Conservation (phyloP, 23 red algal genomes). For the Gracilaria gracilis region DNA sequence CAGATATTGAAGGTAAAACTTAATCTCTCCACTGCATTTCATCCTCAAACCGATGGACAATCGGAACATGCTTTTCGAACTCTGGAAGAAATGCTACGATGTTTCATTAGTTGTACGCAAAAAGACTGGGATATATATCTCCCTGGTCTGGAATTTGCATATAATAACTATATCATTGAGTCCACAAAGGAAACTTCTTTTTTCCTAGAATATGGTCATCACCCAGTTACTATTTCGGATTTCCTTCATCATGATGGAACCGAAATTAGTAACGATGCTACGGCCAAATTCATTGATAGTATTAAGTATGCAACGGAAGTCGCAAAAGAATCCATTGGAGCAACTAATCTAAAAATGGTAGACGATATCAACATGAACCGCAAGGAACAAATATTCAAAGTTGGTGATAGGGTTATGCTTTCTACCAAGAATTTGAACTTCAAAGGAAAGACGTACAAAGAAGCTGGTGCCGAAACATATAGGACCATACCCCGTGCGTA, state of each 20-base stretch:
- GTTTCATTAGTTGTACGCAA: slow-evolving; percentile 31
- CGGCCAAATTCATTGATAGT: not conserved
- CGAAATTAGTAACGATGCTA: not conserved
- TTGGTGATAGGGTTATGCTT: slow-evolving; percentile 10
- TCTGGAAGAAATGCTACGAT: slow-evolving; percentile 30
- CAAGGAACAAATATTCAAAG: not conserved
- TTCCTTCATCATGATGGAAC: not conserved
- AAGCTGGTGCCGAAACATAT: not conserved
- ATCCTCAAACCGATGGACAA: slow-evolving; percentile 54
- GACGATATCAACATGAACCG: not conserved
- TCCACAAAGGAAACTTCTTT: slow-evolving; percentile 42
- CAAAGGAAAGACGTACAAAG: not conserved
- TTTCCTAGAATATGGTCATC: slow-evolving; percentile 35
- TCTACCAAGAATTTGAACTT: not conserved
- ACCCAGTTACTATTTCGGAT: not conserved
- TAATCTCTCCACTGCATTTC: slow-evolving; percentile 32
- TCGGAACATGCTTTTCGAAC: slow-evolving; percentile 34
- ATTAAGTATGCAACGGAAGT: not conserved
- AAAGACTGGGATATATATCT: slow-evolving; percentile 45
- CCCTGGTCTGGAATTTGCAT: slow-evolving; percentile 43
- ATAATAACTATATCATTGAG: slow-evolving; percentile 26
- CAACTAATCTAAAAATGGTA: not conserved
- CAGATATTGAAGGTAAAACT: slow-evolving; percentile 14
- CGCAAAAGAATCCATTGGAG: not conserved
- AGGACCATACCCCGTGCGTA: not conserved